These are phyloP conservation scores for Lyophyllum atratum DNA, from an alignment of 768 basidiomycete species.

Conservation along the genomic window DNA sequence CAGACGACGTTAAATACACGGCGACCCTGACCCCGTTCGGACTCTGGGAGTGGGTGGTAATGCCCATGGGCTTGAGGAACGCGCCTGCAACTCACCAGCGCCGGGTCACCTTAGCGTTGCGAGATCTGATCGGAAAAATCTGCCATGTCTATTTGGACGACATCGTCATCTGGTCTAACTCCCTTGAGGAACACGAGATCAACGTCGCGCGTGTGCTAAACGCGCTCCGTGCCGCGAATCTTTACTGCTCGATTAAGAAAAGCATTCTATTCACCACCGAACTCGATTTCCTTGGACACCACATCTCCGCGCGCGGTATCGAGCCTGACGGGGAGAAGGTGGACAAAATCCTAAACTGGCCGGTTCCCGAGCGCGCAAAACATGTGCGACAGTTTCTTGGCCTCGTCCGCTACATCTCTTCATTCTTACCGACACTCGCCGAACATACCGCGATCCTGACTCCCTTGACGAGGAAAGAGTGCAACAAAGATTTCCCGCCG, in stretches of 20 bases:
- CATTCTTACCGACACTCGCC: slow-evolving; percentile 10
- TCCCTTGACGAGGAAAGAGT: background rate
- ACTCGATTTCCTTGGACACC: slow-evolving; percentile 34
- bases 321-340: slow-evolving; percentile 21
- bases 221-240: background rate
- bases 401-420: slow-evolving; percentile 15
- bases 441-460: background rate
- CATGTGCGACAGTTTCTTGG: slow-evolving; percentile 20
- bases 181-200: background rate
- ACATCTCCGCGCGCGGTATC: slow-evolving; percentile 37
- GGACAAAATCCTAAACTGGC: slow-evolving; percentile 30
- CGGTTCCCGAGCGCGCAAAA: background rate
- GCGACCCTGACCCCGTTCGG: background rate
- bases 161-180: background rate
- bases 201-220: background rate
- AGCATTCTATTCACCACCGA: background rate
- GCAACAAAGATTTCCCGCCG: background rate
- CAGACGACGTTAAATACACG: background rate
- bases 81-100: background rate
- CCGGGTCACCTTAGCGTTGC: background rate
- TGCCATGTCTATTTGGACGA: background rate
- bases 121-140: background rate
- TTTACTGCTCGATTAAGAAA: background rate
- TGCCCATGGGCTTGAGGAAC: background rate
- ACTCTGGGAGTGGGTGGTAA: background rate